Evolutionary conservation across 169 alveolate genomes (phyloP), one percentile per base, ranked within the genome.

Genomic region (Cystoisospora suis): DNA sequence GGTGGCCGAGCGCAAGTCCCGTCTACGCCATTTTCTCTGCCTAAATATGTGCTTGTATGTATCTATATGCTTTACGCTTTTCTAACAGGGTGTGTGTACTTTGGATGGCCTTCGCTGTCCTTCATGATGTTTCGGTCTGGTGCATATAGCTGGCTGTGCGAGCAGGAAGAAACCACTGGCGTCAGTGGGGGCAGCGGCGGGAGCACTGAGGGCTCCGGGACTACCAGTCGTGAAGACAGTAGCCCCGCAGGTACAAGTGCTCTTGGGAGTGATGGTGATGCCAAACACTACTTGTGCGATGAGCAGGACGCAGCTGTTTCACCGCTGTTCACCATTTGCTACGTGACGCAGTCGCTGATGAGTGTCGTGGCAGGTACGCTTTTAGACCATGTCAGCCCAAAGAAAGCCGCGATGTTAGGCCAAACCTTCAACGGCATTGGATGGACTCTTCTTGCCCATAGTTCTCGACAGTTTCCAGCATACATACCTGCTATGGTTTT

Each of bases 21-120:
- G 56, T 4, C 29, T 2, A 72, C 83, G n/a, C 83, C 83, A 3
- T 72, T 72, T 49, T 38, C n/a, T 17, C 47, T 86, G 29, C 56
- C 59, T 32, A 86, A 86, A 47, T 61, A 65, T n/a, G 20, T 59
- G 15, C 86, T 89, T 32, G 59, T 89, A 29, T 20, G 42, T 36
- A 44, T 79, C 42, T 89, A 89, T 75, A 80, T 89, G 86, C 20
- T 61, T 34, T 77, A 61, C 46, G 90, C 87, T 34, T 69, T 79
- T 27, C 81, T 89, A 6, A 89, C 93, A 6, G 93, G 87, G 56
- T 81, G 90, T 46, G 93, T 89, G 27, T 89, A 89, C 86, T 89
- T 81, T 80, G 93, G 93, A 36, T 89, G 90, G 90, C 93, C 79
- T 7, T 47, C 89, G 27, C 79, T 89, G 29, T 23, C 90, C n/a